Percentiles rank a stretch among this genome's conserved stretches.
These are phyloP conservation scores for Fimicolochytrium jonesii DNA, from an alignment of 192 early-diverging fungal species.

Conservation along the genomic window DNA sequence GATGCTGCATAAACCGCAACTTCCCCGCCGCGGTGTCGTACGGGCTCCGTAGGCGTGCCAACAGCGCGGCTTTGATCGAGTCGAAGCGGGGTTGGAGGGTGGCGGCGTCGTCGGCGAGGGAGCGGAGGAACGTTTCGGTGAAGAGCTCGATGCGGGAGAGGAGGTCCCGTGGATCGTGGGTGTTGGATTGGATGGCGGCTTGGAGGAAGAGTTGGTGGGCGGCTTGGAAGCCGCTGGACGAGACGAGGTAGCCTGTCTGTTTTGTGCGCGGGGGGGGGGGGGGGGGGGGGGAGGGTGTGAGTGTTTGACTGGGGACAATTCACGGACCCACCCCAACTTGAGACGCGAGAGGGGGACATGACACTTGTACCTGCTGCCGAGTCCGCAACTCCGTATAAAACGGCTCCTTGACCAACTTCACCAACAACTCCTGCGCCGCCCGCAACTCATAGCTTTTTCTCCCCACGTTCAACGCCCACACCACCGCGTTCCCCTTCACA, in stretches of 20 bases:
- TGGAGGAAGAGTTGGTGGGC: slow-evolving; percentile 30
- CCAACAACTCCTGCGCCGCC: slow-evolving; percentile 26
- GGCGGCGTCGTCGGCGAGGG: not conserved
- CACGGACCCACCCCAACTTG: no score
- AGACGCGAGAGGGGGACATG: no score
- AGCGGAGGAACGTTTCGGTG: slow-evolving; percentile 25
- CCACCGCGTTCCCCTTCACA: slow-evolving; percentile 37
- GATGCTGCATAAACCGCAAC: slow-evolving; percentile 21
- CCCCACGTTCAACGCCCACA: slow-evolving; percentile 17
- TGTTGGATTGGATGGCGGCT: slow-evolving; percentile 29
- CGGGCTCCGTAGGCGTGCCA: slow-evolving; percentile 28
- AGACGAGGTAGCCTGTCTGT: slow-evolving; percentile 41
- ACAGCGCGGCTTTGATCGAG: slow-evolving; percentile 15
- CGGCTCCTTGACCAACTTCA: slow-evolving; percentile 42
- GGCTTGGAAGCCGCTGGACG: slow-evolving; percentile 8
- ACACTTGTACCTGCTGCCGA: slow-evolving; percentile 25
- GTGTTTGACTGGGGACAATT: no score
- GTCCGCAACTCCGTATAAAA: slow-evolving; percentile 41
- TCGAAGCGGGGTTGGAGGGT: not conserved
- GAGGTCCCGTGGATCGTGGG: slow-evolving; percentile 34
- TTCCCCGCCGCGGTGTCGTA: slow-evolving; percentile 30
- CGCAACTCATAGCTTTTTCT: not conserved
- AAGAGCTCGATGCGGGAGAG: slow-evolving; percentile 33
- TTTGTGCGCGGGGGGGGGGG: no score
- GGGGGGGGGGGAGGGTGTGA: no score